Percentiles rank a stretch among this genome's conserved stretches.
These are phyloP conservation scores for Leccinum subtestaceum DNA, from an alignment of 768 basidiomycete species.

Conservation along the genomic window DNA sequence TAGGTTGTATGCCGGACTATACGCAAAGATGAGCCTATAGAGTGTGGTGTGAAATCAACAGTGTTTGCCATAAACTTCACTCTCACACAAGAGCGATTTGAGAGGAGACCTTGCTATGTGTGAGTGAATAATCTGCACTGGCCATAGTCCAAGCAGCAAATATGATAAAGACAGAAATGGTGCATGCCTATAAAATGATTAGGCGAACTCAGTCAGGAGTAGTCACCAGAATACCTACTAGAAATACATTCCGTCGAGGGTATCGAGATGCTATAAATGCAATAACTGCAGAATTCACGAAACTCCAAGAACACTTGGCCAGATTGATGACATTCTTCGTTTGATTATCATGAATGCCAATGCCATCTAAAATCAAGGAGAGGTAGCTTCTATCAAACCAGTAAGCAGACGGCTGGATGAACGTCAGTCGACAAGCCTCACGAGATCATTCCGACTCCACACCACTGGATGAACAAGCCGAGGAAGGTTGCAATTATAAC, in stretches of 20 bases:
- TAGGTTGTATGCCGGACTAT: neutral
- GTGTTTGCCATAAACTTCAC: neutral
- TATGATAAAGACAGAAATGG: too few relatives aligned
- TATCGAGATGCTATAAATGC: too few relatives aligned
- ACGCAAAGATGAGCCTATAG: constrained; percentile 11
- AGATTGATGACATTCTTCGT: too few relatives aligned
- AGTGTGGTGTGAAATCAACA: neutral
- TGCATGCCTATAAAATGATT: too few relatives aligned
- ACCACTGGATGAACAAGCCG: neutral
- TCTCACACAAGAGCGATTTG: constrained; percentile 11
- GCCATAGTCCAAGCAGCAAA: too few relatives aligned
- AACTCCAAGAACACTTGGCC: too few relatives aligned
- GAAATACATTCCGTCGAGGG: too few relatives aligned
- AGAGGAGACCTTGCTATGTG: too few relatives aligned
- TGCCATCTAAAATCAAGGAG: constrained; percentile 9
- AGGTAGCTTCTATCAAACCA: constrained; percentile 6
- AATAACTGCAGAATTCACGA: too few relatives aligned
- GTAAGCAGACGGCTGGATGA: neutral
- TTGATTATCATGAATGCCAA: neutral
- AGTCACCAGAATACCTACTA: too few relatives aligned
- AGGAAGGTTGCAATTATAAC: constrained; percentile 5
- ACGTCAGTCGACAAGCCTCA: neutral
- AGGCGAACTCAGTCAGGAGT: too few relatives aligned
- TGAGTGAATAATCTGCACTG: too few relatives aligned
- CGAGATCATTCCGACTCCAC: neutral